These are phyloP conservation scores for Cadophora malorum DNA, from an alignment of 2,329 filamentous ascomycete species.

Conservation along the genomic window DNA sequence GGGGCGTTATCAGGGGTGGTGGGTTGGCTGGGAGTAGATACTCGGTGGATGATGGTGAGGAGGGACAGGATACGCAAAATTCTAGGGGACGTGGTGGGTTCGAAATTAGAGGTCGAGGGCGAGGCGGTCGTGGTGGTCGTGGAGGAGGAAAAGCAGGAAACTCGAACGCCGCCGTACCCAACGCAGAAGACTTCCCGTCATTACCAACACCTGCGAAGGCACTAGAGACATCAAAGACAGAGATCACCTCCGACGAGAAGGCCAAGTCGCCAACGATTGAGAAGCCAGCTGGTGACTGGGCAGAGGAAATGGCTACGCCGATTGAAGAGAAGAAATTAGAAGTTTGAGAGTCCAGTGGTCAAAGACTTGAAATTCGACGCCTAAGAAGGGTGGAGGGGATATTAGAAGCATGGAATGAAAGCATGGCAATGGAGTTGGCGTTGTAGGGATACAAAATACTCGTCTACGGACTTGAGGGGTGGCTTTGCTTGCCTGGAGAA, in stretches of 20 bases:
- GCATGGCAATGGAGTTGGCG: constrained; percentile 11
- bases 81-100: constrained; percentile 30
- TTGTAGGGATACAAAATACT: constrained; percentile 26
- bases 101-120: constrained; percentile 33
- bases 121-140: constrained; percentile 38
- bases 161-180: constrained; percentile 26
- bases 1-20: constrained; percentile 40
- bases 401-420: background rate
- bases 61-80: constrained; percentile 2
- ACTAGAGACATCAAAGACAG: background rate
- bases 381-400: background rate
- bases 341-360: background rate
- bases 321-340: constrained; percentile 38
- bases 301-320: constrained; percentile 43
- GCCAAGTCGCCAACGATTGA: constrained; percentile 25
- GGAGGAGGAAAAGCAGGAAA: constrained; percentile 28
- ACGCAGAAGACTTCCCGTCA: constrained; percentile 41
- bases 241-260: constrained; percentile 15
- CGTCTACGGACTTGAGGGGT: constrained; percentile 37
- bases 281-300: constrained; percentile 39
- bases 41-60: constrained; percentile 27
- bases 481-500: constrained; percentile 1
- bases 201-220: constrained; percentile 32
- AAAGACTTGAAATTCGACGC: background rate
- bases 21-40: constrained; percentile 37